Conservation (phyloP, 2,329 filamentous ascomycete species). For the Tolypocladium ophioglossoides region DNA sequence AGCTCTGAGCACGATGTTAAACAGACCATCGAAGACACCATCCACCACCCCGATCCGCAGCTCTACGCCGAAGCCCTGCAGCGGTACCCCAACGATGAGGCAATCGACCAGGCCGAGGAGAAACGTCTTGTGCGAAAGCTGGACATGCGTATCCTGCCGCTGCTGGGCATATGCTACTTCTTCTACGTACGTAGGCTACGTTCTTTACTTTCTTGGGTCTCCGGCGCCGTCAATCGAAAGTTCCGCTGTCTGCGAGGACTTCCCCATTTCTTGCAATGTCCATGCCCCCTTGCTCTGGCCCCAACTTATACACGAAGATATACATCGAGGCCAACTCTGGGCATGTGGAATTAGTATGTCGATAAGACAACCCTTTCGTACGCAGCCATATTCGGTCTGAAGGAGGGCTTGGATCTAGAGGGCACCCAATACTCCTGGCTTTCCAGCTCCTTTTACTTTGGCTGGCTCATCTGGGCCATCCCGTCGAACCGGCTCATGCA, state of each 20-base stretch:
- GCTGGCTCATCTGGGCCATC: constrained; percentile 26
- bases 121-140: constrained; percentile 24
- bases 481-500: constrained; percentile 21
- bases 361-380: constrained; percentile 48
- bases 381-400: constrained; percentile 54
- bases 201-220: background rate
- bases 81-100: constrained; percentile 24
- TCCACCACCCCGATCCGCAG: constrained; percentile 13
- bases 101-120: constrained; percentile 22
- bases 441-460: constrained; percentile 25
- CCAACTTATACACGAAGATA: too few relatives aligned
- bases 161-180: constrained; percentile 29
- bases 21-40: constrained; percentile 5
- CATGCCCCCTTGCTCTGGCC: too few relatives aligned
- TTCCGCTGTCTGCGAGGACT: too few relatives aligned
- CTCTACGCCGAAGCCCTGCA: constrained; percentile 25
- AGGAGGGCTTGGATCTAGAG: constrained; percentile 44
- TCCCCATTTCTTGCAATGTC: too few relatives aligned
- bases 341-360: constrained; percentile 12
- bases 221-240: background rate
- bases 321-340: background rate
- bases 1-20: constrained; percentile 9
- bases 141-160: constrained; percentile 23
- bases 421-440: constrained; percentile 44
- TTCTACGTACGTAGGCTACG: constrained; percentile 17